Conservation (phyloP, 2,329 filamentous ascomycete species). For the Thelonectria blattea region DNA sequence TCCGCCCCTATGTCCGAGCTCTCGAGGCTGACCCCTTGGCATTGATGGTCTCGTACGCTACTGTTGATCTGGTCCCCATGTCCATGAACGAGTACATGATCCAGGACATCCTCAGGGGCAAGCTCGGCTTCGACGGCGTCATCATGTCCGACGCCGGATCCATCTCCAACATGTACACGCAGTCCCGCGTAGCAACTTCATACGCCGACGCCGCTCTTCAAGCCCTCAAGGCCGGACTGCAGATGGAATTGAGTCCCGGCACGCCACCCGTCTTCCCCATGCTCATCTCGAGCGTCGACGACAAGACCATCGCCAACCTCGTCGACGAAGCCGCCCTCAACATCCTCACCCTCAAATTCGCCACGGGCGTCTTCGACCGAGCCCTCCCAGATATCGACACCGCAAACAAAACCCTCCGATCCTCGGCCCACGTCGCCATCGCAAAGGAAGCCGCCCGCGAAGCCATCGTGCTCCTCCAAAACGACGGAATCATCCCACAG, state of each 20-base stretch:
- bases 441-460: constrained; percentile 25
- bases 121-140: constrained; percentile 41
- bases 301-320: constrained; percentile 30
- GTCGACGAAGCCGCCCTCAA: constrained; percentile 37
- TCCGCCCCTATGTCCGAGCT: constrained; percentile 39
- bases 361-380: constrained; percentile 37
- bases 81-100: constrained; percentile 42
- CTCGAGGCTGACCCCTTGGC: constrained; percentile 39
- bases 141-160: constrained; percentile 44
- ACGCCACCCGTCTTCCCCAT: constrained; percentile 32
- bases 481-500: constrained; percentile 61
- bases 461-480: constrained; percentile 66
- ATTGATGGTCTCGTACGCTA: constrained; percentile 43
- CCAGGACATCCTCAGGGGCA: constrained; percentile 32
- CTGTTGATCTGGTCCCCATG: constrained; percentile 42
- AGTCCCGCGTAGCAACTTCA: constrained; percentile 39
- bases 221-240: constrained; percentile 37
- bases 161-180: constrained; percentile 37
- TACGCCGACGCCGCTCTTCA: constrained; percentile 35
- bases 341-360: constrained; percentile 41
- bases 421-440: constrained; percentile 15
- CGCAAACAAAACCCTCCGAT: constrained; percentile 24
- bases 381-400: constrained; percentile 30
- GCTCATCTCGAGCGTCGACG: constrained; percentile 29
- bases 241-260: constrained; percentile 39